Base-by-base conservation (phyloP, 768 basidiomycete genomes). In the Hypsizygus marmoreus region DNA sequence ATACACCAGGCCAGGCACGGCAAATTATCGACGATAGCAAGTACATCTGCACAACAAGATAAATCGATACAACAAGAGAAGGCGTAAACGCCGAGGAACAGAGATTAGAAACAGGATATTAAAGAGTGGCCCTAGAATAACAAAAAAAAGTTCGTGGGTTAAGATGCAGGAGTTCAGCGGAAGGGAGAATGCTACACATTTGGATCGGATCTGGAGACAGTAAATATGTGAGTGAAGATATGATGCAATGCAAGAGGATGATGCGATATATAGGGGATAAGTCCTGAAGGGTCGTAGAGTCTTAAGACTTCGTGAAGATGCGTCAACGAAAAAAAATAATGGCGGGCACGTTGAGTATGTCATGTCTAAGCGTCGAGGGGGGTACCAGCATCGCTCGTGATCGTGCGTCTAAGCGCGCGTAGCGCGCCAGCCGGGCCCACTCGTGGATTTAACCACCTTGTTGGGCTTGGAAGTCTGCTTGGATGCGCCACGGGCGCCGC, bases 351-450 rank as follows among this genome's bases (percentile, higher is more conserved):
- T 50, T 4, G 38, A 33, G 43, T 24, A 16, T 25, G 44, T 48
- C 53, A 33, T 50, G 34, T 53, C 33, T 17, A 50, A 53, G 36
- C 56, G 43, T 59, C 26, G 30, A 32, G 55, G 33, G 28, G 39
- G 38, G 41, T 29, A 40, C 43, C 49, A 46, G 41, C 38, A 49
- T 50, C 45, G 36, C 53, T 40, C 8, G 37, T 24, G 13, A 50
- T 33, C 6, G 47, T 48, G 54, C 53, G 54, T 60, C 56, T 68
- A 76, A 61, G 71, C 73, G 62, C 81, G 77, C 62, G 66, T 53
- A 55, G 75, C 63, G 65, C 83, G 81, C 84, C 85, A 86, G 77
- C 65, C 59, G 56, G 53, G 62, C 53, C 48, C 61, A 42, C 46
- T 66, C 58, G 61, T 60, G 59, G 57, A 57, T 47, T 53, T 68